Percentiles rank a stretch among this genome's conserved stretches.
phyloP scores from a whole-genome alignment of 2,329 filamentous ascomycete genomes.

The Clarireedia homoeocarpa region DNA sequence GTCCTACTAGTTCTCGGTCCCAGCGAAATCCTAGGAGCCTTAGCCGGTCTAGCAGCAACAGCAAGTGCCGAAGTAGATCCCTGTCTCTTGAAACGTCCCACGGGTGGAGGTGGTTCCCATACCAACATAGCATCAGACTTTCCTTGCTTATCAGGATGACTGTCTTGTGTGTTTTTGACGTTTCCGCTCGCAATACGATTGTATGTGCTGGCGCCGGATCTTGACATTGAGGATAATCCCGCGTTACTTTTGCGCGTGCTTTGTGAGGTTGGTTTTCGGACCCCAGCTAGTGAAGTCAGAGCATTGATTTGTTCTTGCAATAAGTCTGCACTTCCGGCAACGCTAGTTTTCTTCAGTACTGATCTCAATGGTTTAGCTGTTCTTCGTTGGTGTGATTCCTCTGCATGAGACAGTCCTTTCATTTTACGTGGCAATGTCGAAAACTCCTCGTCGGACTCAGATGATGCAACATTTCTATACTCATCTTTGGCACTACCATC shows the following conservation, averaged over 20 bases:
- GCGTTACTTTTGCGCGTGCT: neutral
- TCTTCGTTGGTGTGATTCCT: conserved; percentile 7
- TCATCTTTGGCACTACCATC: neutral
- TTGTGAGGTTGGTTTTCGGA: neutral
- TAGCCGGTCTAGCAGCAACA: neutral
- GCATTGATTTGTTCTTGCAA: neutral
- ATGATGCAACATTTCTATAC: neutral
- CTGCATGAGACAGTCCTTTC: neutral
- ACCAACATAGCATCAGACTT: neutral
- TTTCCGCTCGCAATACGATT: conserved; percentile 6
- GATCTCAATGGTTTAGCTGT: conserved; percentile 5
- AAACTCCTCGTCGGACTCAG: neutral
- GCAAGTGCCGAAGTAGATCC: neutral
- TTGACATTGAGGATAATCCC: neutral
- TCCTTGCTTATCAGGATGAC: neutral
- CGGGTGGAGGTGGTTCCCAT: neutral
- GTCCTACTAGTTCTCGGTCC: neutral
- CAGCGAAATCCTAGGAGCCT: conserved; percentile 4
- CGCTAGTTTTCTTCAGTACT: conserved; percentile 7
- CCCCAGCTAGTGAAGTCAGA: neutral
- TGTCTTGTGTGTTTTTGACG: neutral
- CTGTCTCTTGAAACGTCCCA: conserved; percentile 8
- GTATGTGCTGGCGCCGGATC: neutral
- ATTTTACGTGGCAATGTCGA: neutral
- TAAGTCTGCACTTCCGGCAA: neutral